A percentile compares a stretch with the other conserved stretches of the same genome.
phyloP scores from a whole-genome alignment of 208 protist genomes.

The Crithidia expoeki region DNA sequence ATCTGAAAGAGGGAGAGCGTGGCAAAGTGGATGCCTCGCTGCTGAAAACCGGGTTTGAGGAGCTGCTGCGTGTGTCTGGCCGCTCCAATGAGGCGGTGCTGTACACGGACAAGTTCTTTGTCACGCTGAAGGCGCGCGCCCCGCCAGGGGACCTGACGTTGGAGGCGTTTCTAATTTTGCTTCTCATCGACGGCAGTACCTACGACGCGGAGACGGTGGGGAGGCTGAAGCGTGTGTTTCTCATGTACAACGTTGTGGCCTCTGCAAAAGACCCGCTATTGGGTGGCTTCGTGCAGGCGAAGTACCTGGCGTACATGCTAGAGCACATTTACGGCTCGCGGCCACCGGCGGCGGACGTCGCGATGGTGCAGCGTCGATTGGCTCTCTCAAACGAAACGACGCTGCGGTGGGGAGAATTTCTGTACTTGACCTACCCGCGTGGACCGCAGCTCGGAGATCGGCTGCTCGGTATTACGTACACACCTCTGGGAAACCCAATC shows the following conservation, averaged over 20 bases:
- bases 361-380: conserved; percentile 35
- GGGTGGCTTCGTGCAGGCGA: conserved; percentile 54
- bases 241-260: conserved; percentile 67
- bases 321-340: conserved; percentile 41
- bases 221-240: conserved; percentile 51
- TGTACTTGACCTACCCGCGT: conserved; percentile 62
- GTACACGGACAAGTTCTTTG: conserved; percentile 27
- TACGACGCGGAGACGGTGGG: conserved; percentile 51
- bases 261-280: conserved; percentile 15
- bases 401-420: conserved; percentile 81
- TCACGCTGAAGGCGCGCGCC: conserved; percentile 47
- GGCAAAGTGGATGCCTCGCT: conserved; percentile 14
- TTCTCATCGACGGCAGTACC: conserved; percentile 55
- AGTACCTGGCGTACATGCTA: conserved; percentile 52
- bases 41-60: conserved; percentile 32
- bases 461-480: conserved; percentile 22
- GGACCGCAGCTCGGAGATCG: conserved; percentile 29
- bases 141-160: conserved; percentile 47
- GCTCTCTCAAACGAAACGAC: conserved; percentile 60
- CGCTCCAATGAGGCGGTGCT: conserved; percentile 15
- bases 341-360: conserved; percentile 34
- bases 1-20: conserved; percentile 23
- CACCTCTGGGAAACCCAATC: conserved; percentile 15
- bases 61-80: conserved; percentile 43
- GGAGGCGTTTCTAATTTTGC: conserved; percentile 66